These are phyloP conservation scores for Cadophora luteo-olivacea DNA, from an alignment of 2,329 filamentous ascomycete species.

Conservation along the genomic window DNA sequence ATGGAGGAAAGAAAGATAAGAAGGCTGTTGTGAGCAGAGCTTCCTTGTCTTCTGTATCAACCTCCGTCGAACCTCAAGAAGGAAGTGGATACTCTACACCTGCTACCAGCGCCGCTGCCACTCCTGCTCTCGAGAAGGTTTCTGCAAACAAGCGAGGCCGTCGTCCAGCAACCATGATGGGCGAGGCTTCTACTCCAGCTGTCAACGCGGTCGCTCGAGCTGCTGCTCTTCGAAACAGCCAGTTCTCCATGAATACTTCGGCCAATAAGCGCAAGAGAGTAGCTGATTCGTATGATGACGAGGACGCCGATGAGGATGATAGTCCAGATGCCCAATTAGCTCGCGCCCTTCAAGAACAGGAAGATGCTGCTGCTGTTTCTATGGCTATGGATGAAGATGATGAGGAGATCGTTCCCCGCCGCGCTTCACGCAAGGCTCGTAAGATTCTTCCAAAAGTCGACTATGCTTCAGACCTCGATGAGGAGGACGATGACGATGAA, in stretches of 20 bases:
- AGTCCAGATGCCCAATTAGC: conserved; percentile 60
- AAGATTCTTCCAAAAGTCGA: conserved; percentile 30
- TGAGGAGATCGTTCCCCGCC: conserved; percentile 20
- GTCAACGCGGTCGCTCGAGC: conserved; percentile 54
- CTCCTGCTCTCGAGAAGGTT: conserved; percentile 49
- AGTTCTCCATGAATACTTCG: conserved; percentile 53
- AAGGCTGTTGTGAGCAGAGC: conserved; percentile 42
- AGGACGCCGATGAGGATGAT: conserved; percentile 47
- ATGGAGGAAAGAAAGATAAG: conserved; percentile 29
- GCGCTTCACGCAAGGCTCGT: conserved; percentile 31
- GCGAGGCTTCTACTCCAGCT: conserved; percentile 24
- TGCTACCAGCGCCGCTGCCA: conserved; percentile 63
- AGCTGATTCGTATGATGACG: conserved; percentile 50
- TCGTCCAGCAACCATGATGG: conserved; percentile 22
- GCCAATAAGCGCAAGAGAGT: conserved; percentile 52
- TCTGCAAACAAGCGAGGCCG: conserved; percentile 39
- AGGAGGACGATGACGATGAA: conserved; percentile 47
- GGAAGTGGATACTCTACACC: conserved; percentile 63
- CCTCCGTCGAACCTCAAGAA: conserved; percentile 50
- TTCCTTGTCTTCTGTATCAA: conserved; percentile 49
- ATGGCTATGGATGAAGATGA: conserved; percentile 41
- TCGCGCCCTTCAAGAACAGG: conserved; percentile 60
- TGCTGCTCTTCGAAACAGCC: conserved; percentile 55
- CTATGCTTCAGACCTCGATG: conserved; percentile 31
- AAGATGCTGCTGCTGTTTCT: conserved; percentile 47